Evolutionary conservation across 2,329 filamentous ascomycete species (phyloP).

Genomic region (Sporothrix inflata): DNA sequence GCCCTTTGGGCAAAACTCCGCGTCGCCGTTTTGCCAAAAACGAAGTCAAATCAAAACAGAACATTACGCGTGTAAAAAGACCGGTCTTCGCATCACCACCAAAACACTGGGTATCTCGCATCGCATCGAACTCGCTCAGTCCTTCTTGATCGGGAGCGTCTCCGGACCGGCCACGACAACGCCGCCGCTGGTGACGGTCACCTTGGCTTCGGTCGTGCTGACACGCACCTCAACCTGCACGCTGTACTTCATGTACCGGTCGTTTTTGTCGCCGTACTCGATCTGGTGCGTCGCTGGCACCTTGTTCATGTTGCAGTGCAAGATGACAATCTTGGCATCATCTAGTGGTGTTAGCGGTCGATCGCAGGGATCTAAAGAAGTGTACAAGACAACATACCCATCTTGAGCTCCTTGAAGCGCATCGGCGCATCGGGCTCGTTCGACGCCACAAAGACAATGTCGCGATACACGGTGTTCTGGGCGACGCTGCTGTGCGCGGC

Average conservation of each 20-base stretch:
- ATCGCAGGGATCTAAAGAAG: too few relatives aligned
- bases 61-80: neutral
- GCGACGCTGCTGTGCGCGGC: neutral
- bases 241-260: constrained; percentile 24
- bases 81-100: neutral
- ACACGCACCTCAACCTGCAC: constrained; percentile 30
- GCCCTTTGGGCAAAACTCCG: neutral
- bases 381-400: too few relatives aligned
- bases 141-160: constrained; percentile 12
- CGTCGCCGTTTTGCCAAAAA: neutral
- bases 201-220: constrained; percentile 17
- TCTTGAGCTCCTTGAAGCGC: constrained; percentile 31
- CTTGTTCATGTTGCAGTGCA: constrained; percentile 36
- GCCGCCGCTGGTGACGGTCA: constrained; percentile 27
- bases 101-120: neutral
- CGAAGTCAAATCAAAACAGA: neutral
- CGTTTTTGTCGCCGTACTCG: constrained; percentile 4
- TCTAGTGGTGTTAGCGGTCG: constrained; percentile 18
- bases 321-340: constrained; percentile 27
- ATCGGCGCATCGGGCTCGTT: constrained; percentile 31
- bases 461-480: constrained; percentile 30
- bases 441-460: constrained; percentile 36
- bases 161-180: constrained; percentile 22
- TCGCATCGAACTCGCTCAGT: neutral
- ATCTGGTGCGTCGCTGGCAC: constrained; percentile 30